Evolutionary conservation across 192 early-diverging fungal genomes (phyloP), one percentile per base, ranked within the genome.

Genomic region (Phycomyces nitens): DNA sequence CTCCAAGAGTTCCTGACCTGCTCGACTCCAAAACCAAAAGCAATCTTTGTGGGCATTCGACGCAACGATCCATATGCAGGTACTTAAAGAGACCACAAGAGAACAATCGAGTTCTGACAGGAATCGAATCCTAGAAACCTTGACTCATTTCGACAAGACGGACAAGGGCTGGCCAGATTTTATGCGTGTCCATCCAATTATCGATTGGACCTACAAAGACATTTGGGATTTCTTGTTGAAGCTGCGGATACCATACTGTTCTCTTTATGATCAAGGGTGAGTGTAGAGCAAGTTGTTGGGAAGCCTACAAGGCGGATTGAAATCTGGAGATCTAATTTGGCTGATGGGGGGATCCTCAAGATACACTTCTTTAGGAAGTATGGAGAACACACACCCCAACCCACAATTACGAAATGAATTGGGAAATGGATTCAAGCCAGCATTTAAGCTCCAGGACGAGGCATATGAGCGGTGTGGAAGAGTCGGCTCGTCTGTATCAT

Each of bases 281-380:
- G 56, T 54, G 40, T 34, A 21, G 34, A 34, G n/a, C 18, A 57
- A 42, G 59, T n/a, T n/a, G n/a, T n/a, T n/a, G n/a, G n/a, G n/a
- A n/a, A n/a, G n/a, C n/a, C n/a, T n/a, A n/a, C n/a, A n/a, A n/a
- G n/a, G n/a, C n/a, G n/a, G n/a, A n/a, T n/a, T n/a, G n/a, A n/a
- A n/a, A n/a, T n/a, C n/a, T n/a, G n/a, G n/a, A n/a, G 29, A 7
- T 34, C 29, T 34, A 34, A 27, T 56, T 1, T 47, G 55, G 10
- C 18, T 29, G n/a, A n/a, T n/a, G 4, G 23, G 14, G 54, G 14
- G 41, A 26, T 56, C 12, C 58, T 60, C 15, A 64, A 91, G 92
- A 15, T 98, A 96, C 66, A 98, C 96, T 8, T 97, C 94, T 20
- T 75, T 98, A 40, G 96, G 96, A 20, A 85, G 89, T 34, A 84